Conservation (phyloP, 2,329 filamentous ascomycete genomes). For the Xylariaceae sp. region DNA sequence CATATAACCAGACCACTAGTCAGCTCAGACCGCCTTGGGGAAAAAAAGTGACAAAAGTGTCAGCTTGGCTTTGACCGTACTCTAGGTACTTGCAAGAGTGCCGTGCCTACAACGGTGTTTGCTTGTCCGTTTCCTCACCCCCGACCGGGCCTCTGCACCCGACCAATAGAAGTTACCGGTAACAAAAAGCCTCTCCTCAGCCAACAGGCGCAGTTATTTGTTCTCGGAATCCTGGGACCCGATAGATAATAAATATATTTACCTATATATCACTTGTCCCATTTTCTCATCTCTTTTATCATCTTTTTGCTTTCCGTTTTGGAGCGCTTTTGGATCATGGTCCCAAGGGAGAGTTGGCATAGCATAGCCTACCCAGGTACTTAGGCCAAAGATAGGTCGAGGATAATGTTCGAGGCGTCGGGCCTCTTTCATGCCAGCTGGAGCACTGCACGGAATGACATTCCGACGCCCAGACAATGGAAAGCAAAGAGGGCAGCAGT, state of each 20-base stretch:
- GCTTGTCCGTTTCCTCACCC: conserved; percentile 10
- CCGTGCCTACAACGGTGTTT: too few species aligned
- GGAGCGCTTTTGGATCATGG: too few species aligned
- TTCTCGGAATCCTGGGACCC: neutral
- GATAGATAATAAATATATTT: neutral
- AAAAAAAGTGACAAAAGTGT: conserved; percentile 21
- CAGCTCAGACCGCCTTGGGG: conserved; percentile 32
- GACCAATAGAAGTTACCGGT: conserved; percentile 13
- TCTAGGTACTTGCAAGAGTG: too few species aligned
- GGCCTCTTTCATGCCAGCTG: neutral
- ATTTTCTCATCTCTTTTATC: too few species aligned
- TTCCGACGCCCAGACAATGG: conserved; percentile 1
- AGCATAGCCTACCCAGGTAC: too few species aligned
- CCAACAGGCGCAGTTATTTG: conserved; percentile 8
- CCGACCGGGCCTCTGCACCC: conserved; percentile 11
- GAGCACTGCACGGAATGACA: neutral
- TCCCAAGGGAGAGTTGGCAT: too few species aligned
- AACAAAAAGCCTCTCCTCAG: conserved; percentile 11
- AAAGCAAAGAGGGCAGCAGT: neutral
- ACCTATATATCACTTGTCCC: too few species aligned
- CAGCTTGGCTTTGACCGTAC: conserved; percentile 25
- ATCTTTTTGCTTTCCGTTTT: too few species aligned
- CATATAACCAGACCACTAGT: conserved; percentile 25
- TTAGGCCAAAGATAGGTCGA: too few species aligned
- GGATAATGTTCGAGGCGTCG: too few species aligned